phyloP scores from a whole-genome alignment of 345 rosid genomes.

The Bruguiera sexangula region DNA sequence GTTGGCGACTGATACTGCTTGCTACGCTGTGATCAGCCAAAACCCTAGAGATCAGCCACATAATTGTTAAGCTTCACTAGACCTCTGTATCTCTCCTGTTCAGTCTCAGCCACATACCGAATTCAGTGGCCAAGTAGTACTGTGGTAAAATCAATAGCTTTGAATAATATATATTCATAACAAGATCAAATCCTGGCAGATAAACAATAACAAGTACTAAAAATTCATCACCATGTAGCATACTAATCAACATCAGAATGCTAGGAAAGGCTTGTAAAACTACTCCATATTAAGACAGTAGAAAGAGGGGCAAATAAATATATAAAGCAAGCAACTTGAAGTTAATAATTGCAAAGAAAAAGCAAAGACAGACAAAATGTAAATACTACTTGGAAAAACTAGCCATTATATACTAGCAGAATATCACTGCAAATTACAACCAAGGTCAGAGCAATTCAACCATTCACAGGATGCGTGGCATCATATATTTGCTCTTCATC shows the following conservation, averaged over 20 bases:
- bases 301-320: constrained; percentile 3
- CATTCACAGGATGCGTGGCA: constrained; percentile 25
- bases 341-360: constrained; percentile 14
- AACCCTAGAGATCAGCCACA: constrained; percentile 1
- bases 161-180: neutral
- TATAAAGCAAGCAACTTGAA: constrained; percentile 10
- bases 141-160: neutral
- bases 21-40: neutral
- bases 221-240: neutral
- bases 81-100: constrained; percentile 10
- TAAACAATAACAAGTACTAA: neutral
- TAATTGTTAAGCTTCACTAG: constrained; percentile 6
- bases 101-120: neutral
- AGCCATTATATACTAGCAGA: constrained; percentile 34
- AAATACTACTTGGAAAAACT: constrained; percentile 25
- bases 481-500: neutral
- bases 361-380: constrained; percentile 17
- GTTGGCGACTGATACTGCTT: constrained; percentile 9
- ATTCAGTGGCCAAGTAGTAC: neutral
- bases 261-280: constrained; percentile 14
- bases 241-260: constrained; percentile 10
- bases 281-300: constrained; percentile 16
- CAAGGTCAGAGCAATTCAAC: constrained; percentile 34
- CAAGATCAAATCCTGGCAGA: constrained; percentile 4
- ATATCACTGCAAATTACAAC: constrained; percentile 25